Evolutionary conservation across 495 filamentous ascomycete species (phyloP).

Genomic region (Penicillium coprophilum): DNA sequence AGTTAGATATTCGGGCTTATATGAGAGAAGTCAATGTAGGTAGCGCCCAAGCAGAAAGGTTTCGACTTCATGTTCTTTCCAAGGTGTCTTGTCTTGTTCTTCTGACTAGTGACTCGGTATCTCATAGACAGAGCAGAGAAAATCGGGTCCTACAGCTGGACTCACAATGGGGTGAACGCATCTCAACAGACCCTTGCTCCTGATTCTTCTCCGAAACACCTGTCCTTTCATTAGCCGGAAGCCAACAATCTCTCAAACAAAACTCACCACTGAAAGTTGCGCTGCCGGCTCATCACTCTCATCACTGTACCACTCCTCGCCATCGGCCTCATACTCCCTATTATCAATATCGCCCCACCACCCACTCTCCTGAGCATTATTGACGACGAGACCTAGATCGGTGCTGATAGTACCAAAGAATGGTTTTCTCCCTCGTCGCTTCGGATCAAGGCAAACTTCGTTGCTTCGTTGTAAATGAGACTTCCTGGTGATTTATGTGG

Average conservation of each 20-base stretch:
- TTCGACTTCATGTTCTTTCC: not conserved
- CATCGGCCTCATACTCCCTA: not conserved
- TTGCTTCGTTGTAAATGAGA: not conserved
- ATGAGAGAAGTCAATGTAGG: not conserved
- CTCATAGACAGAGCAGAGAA: not conserved
- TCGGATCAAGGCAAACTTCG: not conserved
- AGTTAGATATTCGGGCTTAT: not conserved
- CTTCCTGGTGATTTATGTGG: not conserved
- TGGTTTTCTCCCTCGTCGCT: not conserved
- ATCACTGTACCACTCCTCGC: not conserved
- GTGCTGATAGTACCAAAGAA: not conserved
- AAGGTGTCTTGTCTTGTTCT: not conserved
- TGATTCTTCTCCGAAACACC: not conserved
- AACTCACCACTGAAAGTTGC: not conserved
- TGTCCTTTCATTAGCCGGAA: not conserved
- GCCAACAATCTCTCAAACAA: not conserved
- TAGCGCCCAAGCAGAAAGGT: not conserved
- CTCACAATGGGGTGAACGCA: not conserved
- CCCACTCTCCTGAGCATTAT: not conserved
- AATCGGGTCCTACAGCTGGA: not conserved
- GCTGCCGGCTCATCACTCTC: not conserved
- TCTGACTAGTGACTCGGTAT: not conserved
- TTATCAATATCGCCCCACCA: not conserved
- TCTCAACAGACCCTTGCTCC: not conserved
- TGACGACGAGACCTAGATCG: not conserved